Evolutionary conservation across 1,139 yeast genomes (phyloP), one percentile per base, ranked within the genome.

Genomic region (Hansenula sp.): DNA sequence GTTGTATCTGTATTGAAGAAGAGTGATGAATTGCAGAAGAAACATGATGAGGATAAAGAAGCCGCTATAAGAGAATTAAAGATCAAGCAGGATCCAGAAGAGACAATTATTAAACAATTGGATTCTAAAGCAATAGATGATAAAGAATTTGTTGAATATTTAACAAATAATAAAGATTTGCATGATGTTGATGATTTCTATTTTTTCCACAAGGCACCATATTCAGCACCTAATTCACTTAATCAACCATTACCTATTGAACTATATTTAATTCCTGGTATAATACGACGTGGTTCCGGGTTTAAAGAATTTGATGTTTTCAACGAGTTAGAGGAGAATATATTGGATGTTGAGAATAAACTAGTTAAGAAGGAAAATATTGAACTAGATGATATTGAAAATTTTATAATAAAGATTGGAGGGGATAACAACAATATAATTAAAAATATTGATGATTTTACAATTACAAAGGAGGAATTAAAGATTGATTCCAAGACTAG

Each of bases 131-230:
- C 50, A 0, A 25, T 33, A 3, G 37, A 42, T 15, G 45, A 53
- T 41, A 17, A 27, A 12, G 34, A 31, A 3, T 54, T 46, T 24
- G 43, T 56, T 19, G 44, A 47, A 1, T 51, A 40, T 17, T 24
- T 54, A n/a, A 36, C 40, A 5, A 3, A 17, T 0, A 43, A 48
- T 18, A 33, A 46, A 8, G 41, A 46, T 1, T 29, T 36, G 3
- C 9, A 44, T 21, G 41, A 43, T 10, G 15, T 53, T 18, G 35
- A 48, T 8, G 59, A 56, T 28, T 51, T 46, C 31, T 47, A 41
- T 32, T 46, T 39, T 24, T 31, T 50, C 10, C 45, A 41, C 1
- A 25, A 36, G 2, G 48, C 52, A 2, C 24, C 27, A 9, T 25
- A 41, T 33, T 29, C 40, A 3, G 35, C 40, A 10, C 36, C 43